These are phyloP conservation scores for Botrytis fragariae DNA, from an alignment of 2,329 filamentous ascomycete genomes.

Conservation along the genomic window DNA sequence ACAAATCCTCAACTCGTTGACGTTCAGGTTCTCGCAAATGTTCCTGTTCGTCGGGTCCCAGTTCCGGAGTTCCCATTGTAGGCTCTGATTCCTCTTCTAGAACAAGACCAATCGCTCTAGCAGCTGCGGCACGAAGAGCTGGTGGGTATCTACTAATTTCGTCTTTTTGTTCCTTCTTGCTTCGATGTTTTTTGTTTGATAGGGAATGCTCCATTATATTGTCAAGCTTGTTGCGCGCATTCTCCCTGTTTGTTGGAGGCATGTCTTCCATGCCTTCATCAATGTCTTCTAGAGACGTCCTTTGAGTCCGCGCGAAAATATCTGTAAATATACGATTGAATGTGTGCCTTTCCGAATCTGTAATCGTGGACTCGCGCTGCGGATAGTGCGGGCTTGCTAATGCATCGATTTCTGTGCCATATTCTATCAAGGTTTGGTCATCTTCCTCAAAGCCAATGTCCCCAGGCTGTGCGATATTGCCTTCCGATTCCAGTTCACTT, in stretches of 20 bases:
- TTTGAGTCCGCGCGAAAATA: conserved; percentile 47
- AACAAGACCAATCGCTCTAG: conserved; percentile 34
- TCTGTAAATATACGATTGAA: conserved; percentile 58
- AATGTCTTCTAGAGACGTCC: conserved; percentile 22
- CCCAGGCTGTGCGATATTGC: conserved; percentile 5
- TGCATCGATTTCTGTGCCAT: conserved; percentile 27
- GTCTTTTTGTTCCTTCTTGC: conserved; percentile 23
- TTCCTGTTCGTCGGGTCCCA: conserved; percentile 24
- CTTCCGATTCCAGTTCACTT: conserved; percentile 11
- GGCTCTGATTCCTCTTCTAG: conserved; percentile 19
- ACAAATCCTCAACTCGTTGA: conserved; percentile 50
- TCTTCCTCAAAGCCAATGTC: conserved; percentile 24
- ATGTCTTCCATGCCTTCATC: neutral
- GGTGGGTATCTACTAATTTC: conserved; percentile 35
- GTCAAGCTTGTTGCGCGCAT: conserved; percentile 27
- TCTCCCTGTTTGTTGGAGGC: conserved; percentile 2
- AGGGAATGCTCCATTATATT: conserved; percentile 28
- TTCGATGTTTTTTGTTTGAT: conserved; percentile 7
- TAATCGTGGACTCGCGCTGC: conserved; percentile 51
- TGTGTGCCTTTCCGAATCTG: conserved; percentile 49
- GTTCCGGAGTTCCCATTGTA: conserved; percentile 16
- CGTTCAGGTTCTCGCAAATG: conserved; percentile 46
- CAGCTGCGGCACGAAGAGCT: conserved; percentile 35
- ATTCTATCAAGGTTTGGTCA: conserved; percentile 18
- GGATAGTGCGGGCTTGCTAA: conserved; percentile 28